Evolutionary conservation across 2,329 filamentous ascomycete genomes (phyloP).

Genomic region (Aspergillus caelatus): DNA sequence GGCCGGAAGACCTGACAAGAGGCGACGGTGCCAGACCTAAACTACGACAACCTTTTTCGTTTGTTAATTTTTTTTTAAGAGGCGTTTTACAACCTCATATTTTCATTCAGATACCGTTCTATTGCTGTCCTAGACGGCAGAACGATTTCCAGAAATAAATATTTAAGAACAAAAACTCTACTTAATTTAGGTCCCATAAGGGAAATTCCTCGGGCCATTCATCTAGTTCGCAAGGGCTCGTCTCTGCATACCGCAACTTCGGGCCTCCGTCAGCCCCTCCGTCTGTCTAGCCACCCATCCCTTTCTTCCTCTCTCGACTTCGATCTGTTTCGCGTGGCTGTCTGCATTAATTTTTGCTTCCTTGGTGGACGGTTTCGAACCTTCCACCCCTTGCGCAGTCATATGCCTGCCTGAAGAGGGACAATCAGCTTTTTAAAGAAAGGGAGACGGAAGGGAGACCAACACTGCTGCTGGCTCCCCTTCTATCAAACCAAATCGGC

Average conservation of each 20-base stretch:
- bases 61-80: constrained; percentile 2
- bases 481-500: constrained; percentile 21
- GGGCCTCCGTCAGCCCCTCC: constrained; percentile 20
- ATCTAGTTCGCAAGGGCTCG: constrained; percentile 19
- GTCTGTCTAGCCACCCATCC: constrained; percentile 18
- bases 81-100: constrained; percentile 3
- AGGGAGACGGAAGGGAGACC: constrained; percentile 29
- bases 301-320: constrained; percentile 22
- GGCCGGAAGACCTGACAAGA: constrained; percentile 12
- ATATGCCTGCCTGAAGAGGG: constrained; percentile 13
- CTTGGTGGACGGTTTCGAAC: constrained; percentile 11
- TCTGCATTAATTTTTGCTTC: constrained; percentile 18
- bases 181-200: constrained; percentile 19
- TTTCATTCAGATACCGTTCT: constrained; percentile 4
- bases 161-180: constrained; percentile 12
- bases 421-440: constrained; percentile 24
- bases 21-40: constrained; percentile 12
- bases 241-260: constrained; percentile 32
- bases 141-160: background rate
- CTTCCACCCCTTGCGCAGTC: constrained; percentile 26
- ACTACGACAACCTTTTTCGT: constrained; percentile 10
- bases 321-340: constrained; percentile 26
- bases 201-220: constrained; percentile 26
- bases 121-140: background rate
- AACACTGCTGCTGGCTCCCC: constrained; percentile 21